Percentiles rank a stretch among this genome's conserved stretches.
Evolutionary conservation across 345 rosid genomes (phyloP).

Genomic region (Salix koriyanagi): DNA sequence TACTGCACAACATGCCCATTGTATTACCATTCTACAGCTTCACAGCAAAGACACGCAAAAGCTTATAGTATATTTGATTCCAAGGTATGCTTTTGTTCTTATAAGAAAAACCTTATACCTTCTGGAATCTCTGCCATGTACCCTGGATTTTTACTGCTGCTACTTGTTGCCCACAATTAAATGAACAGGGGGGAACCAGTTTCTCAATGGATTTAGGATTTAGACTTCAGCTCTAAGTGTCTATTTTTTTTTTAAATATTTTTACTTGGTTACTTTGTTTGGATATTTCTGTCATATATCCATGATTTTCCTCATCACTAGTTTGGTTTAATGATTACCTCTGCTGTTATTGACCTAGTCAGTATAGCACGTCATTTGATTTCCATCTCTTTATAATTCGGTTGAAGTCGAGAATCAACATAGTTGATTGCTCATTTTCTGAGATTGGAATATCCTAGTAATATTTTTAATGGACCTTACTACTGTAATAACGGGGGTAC

Average conservation of each 20-base stretch:
- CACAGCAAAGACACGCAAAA: slow-evolving; percentile 33
- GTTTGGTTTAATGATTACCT: background rate
- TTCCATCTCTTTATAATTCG: background rate
- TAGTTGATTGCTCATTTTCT: no score
- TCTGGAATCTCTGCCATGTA: background rate
- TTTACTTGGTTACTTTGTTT: background rate
- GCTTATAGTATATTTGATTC: slow-evolving; percentile 52
- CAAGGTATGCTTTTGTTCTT: slow-evolving; percentile 25
- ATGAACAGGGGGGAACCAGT: background rate
- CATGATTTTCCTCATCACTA: background rate
- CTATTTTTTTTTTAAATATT: background rate
- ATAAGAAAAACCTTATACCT: background rate
- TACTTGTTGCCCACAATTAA: background rate
- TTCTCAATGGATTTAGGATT: background rate
- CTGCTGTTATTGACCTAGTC: background rate
- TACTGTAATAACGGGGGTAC: no score
- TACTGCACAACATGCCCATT: slow-evolving; percentile 90
- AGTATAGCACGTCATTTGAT: background rate
- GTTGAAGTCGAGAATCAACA: no score
- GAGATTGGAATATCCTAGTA: no score
- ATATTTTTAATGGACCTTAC: no score
- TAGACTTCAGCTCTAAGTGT: background rate
- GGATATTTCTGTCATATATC: background rate
- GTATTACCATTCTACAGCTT: slow-evolving; percentile 42
- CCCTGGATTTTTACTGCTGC: background rate